Percentiles rank a stretch among this genome's conserved stretches.
Conservation (phyloP, 495 filamentous ascomycete species). For the Aspergillus affinis region DNA sequence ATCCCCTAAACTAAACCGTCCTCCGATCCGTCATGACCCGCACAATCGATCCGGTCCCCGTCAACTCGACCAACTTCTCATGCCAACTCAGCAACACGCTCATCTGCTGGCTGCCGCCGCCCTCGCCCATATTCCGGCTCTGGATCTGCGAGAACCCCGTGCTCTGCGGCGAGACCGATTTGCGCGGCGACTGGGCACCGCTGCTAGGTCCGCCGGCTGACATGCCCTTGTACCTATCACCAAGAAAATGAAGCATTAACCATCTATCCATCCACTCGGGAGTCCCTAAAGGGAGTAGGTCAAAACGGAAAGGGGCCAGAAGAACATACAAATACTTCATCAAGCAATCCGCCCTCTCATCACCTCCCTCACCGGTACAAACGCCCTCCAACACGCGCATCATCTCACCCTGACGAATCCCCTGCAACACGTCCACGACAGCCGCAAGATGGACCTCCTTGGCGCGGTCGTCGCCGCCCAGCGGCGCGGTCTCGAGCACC, state of each 20-base stretch:
- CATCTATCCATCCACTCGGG: background rate
- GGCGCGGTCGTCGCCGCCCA: conserved; percentile 68
- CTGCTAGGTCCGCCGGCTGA: conserved; percentile 40
- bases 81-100: conserved; percentile 94
- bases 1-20: conserved; percentile 57
- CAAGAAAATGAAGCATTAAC: background rate
- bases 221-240: conserved; percentile 85
- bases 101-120: conserved; percentile 83
- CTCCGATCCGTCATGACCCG: conserved; percentile 89
- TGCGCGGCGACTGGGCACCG: conserved; percentile 41
- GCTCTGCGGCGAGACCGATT: conserved; percentile 68
- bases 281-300: conserved; percentile 3
- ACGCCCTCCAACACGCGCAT: conserved; percentile 76
- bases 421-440: conserved; percentile 84
- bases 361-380: conserved; percentile 66
- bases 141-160: conserved; percentile 88
- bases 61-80: conserved; percentile 90
- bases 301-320: too few relatives aligned
- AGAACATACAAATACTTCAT: conserved; percentile 53
- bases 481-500: conserved; percentile 73
- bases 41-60: conserved; percentile 82
- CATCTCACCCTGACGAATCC: conserved; percentile 89
- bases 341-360: conserved; percentile 59
- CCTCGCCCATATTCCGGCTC: conserved; percentile 63
- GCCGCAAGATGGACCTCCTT: conserved; percentile 84